Evolutionary conservation across 176 grass and related monocot species (phyloP).

Genomic region (Melocanna baccifera): DNA sequence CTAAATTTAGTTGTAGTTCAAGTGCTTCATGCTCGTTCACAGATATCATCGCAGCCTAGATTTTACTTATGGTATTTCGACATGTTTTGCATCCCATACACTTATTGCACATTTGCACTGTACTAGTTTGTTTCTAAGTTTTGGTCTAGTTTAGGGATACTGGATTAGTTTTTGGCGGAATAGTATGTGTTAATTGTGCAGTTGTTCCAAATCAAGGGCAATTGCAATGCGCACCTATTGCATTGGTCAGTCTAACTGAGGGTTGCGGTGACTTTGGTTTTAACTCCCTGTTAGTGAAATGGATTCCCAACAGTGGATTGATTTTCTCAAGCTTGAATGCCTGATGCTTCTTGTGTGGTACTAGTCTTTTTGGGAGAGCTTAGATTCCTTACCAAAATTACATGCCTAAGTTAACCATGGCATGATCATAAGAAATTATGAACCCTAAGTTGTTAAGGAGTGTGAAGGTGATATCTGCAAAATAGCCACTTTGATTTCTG

Average conservation of each 20-base stretch:
- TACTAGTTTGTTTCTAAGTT: background rate
- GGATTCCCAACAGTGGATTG: background rate
- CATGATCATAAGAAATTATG: background rate
- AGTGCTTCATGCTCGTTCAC: background rate
- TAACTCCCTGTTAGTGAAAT: background rate
- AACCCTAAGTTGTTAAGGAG: background rate
- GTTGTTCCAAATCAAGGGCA: background rate
- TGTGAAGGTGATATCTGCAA: background rate
- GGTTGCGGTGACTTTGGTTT: background rate
- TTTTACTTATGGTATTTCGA: background rate
- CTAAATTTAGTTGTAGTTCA: background rate
- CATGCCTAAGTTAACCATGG: background rate
- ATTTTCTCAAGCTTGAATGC: background rate
- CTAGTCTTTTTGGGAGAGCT: background rate
- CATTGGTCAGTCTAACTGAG: background rate
- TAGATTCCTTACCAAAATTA: background rate
- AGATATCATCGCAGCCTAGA: background rate
- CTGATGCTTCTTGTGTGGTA: background rate
- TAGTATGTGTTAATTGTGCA: background rate
- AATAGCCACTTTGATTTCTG: background rate
- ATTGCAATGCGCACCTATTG: background rate
- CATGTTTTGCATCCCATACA: slow-evolving; percentile 1
- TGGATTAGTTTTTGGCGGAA: background rate
- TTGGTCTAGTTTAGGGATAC: background rate
- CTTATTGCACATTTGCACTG: background rate